Base-by-base conservation (phyloP, 1,139 yeast species). In the Casaregolazyma suthepensis region DNA sequence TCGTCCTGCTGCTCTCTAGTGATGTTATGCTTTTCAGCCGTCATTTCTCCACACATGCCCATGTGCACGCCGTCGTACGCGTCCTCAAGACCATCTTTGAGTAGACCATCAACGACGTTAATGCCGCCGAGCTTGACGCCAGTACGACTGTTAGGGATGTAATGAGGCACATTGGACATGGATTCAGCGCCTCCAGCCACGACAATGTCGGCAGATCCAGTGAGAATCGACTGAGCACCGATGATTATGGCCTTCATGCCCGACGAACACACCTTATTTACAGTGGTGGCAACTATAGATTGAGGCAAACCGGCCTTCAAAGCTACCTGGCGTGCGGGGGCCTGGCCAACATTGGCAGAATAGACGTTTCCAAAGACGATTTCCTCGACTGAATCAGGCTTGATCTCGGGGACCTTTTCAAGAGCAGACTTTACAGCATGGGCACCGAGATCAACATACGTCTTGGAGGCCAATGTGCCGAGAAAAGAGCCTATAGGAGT, bases 131-230 rank as follows among this genome's bases (percentile, higher is more conserved):
- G 93, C 76, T 93, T 85, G 31, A 48, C 23, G 62, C 98, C 98
- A 50, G 77, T 68, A 75, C 99, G 86, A 47, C 91, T 91, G 56
- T 81, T 68, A 56, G 96, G 96, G 56, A 89, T 68, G 71, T 93
- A 93, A 78, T 93, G 93, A 56, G 99, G 99, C 46, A 91, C 83
- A 70, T 93, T 93, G 59, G 96, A 79, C 99, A 93, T 93, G 57
- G 96, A 86, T 75, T 93, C 99, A 59, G 96, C 94, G 67, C 99
- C 99, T 64, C 98, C 99, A 51, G 93, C 95, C 63, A 93, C 87
- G 48, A 91, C 95, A 61, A 93, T 83, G 66, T 90, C 97, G 53
- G 96, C 96, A 61, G 81, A 78, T 53, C 97, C 97, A 62, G 95
- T 81, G 67, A 87, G 73, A 66, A 93, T 91, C 57, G 93, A 75